Percentiles rank a stretch among this genome's conserved stretches.
Evolutionary conservation across 331 rosid genomes (phyloP).

Genomic region (Dryas integrifolia): DNA sequence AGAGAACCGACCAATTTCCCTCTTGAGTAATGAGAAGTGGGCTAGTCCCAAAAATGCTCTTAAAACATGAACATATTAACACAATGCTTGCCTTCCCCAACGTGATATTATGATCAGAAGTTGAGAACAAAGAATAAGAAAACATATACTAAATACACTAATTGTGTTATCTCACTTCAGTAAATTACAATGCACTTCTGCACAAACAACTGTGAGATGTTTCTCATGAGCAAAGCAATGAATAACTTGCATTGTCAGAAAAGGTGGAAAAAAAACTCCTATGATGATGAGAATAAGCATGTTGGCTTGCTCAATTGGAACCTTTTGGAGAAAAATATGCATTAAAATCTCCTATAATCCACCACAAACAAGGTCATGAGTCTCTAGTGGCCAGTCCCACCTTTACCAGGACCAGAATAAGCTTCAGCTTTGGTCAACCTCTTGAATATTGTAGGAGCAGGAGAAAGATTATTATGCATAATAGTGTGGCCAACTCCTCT

Average conservation of each 20-base stretch:
- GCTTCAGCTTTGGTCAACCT: slow-evolving; percentile 34
- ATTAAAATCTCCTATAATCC: too few species aligned
- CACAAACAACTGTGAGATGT: neutral
- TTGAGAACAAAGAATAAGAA: neutral
- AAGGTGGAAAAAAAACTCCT: too few species aligned
- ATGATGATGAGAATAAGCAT: too few species aligned
- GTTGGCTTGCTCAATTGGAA: too few species aligned
- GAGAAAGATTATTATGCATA: slow-evolving; percentile 4
- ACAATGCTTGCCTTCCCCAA: neutral
- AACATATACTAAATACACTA: neutral
- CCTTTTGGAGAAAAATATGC: too few species aligned
- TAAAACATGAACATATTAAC: neutral
- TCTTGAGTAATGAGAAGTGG: too few species aligned
- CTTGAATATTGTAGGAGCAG: slow-evolving; percentile 1
- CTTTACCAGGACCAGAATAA: slow-evolving; percentile 43
- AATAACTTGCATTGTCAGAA: too few species aligned
- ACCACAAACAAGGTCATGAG: too few species aligned
- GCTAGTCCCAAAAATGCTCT: too few species aligned
- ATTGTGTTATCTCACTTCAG: neutral
- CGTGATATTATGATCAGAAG: neutral
- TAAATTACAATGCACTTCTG: neutral
- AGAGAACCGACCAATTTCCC: too few species aligned
- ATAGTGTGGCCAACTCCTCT: slow-evolving; percentile 49
- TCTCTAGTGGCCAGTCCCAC: slow-evolving; percentile 34
- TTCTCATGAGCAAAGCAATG: neutral